Conservation (phyloP, 2,329 filamentous ascomycete genomes). For the Cytospora piceae region DNA sequence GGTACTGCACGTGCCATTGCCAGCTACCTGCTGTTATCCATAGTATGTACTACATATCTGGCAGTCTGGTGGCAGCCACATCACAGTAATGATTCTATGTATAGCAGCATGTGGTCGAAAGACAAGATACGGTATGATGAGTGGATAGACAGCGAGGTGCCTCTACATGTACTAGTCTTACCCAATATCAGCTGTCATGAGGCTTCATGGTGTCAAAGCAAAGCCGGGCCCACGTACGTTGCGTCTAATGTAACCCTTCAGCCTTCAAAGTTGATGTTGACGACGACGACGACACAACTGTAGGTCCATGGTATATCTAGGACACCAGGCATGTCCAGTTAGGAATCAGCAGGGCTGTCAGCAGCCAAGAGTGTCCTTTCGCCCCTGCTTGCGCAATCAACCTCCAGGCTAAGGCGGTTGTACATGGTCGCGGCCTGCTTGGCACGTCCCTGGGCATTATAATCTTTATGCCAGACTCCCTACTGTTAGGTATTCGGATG, state of each 20-base stretch:
- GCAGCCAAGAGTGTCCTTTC: conserved; percentile 10
- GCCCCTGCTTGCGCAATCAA: conserved; percentile 31
- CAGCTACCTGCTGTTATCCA: background rate
- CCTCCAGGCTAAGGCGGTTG: background rate
- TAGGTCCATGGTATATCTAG: too few species aligned
- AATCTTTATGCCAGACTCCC: conserved; percentile 12
- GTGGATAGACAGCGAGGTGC: background rate
- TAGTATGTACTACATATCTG: too few species aligned
- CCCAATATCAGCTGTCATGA: too few species aligned
- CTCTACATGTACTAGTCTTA: too few species aligned
- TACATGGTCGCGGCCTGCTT: conserved; percentile 17
- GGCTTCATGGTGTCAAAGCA: too few species aligned
- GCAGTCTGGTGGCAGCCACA: background rate
- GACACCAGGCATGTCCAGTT: background rate
- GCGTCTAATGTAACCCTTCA: background rate
- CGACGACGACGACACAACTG: background rate
- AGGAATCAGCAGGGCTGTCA: background rate
- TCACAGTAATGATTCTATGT: background rate
- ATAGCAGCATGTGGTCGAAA: background rate
- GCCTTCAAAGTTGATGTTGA: background rate
- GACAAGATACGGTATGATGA: background rate
- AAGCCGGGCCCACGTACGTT: background rate
- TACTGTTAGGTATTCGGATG: background rate
- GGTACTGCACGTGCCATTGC: background rate
- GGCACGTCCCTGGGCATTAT: conserved; percentile 12